Evolutionary conservation across 257 asterid genomes (phyloP).

Genomic region (Solanum dulcamara): DNA sequence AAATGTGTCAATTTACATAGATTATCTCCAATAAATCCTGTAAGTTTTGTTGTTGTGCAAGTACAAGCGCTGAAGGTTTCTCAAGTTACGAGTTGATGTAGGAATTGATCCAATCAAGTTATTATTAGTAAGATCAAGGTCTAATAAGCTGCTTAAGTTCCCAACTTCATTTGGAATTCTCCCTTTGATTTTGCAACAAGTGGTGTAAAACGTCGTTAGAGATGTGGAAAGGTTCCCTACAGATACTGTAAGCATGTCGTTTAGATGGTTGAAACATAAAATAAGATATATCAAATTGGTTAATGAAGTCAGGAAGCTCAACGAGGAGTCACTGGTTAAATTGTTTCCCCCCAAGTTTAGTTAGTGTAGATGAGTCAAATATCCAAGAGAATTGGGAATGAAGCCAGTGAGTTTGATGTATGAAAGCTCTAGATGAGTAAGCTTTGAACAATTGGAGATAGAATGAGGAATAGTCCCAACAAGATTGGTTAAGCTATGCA

Average conservation of each 20-base stretch:
- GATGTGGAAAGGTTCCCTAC: not conserved
- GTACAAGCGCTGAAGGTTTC: accelerated
- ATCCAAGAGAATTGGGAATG: not conserved
- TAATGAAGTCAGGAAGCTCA: not conserved
- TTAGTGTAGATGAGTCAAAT: accelerated
- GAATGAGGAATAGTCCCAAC: not conserved
- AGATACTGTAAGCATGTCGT: not conserved
- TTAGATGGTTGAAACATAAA: not conserved
- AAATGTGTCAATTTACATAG: not conserved
- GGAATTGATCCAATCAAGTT: not conserved
- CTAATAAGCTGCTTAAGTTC: not conserved
- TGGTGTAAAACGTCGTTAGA: accelerated
- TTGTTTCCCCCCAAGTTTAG: not conserved
- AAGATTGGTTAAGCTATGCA: not conserved
- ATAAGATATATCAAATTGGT: accelerated
- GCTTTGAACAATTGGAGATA: not conserved
- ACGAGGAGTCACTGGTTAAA: not conserved
- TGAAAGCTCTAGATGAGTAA: not conserved
- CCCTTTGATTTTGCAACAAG: not conserved
- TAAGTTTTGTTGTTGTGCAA: accelerated
- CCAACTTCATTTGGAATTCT: not conserved
- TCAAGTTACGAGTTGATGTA: accelerated
- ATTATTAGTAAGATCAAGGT: accelerated
- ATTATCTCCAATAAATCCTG: not conserved
- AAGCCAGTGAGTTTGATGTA: not conserved